phyloP scores from a whole-genome alignment of 2,329 filamentous ascomycete genomes.

The Elsinoe australis region DNA sequence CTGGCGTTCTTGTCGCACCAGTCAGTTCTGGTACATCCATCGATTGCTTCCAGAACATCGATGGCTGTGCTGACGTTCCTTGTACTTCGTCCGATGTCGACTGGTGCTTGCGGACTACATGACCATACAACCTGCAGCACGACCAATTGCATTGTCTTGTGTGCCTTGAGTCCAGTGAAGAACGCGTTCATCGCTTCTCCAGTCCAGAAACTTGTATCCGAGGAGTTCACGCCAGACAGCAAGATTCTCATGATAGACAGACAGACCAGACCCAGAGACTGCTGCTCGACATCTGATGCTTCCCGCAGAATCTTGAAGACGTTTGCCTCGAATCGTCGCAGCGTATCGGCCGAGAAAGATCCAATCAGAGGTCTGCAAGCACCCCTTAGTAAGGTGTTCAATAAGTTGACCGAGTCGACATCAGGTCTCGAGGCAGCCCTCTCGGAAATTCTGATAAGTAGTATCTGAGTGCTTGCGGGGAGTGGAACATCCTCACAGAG shows the following conservation, averaged over 20 bases:
- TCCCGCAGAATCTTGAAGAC: constrained; percentile 29
- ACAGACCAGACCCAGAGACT: constrained; percentile 31
- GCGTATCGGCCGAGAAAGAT: constrained; percentile 24
- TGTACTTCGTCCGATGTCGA: constrained; percentile 22
- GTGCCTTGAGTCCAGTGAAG: constrained; percentile 29
- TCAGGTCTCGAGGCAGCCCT: constrained; percentile 26
- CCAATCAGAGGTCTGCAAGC: constrained; percentile 27
- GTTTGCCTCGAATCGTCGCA: constrained; percentile 28
- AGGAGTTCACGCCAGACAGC: constrained; percentile 12
- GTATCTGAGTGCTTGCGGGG: constrained; percentile 28
- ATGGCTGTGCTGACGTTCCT: constrained; percentile 26
- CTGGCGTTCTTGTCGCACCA: constrained; percentile 28
- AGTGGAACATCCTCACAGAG: constrained; percentile 26
- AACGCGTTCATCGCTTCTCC: constrained; percentile 29
- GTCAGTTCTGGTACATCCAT: constrained; percentile 24
- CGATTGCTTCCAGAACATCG: constrained; percentile 26
- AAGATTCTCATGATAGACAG: constrained; percentile 32
- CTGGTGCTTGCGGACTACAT: constrained; percentile 22
- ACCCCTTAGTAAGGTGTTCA: constrained; percentile 30
- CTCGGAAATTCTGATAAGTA: constrained; percentile 29
- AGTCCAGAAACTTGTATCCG: constrained; percentile 22
- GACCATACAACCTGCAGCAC: constrained; percentile 29
- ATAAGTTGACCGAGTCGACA: constrained; percentile 25
- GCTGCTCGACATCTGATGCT: constrained; percentile 23
- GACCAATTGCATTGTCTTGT: constrained; percentile 31